Evolutionary conservation across 768 basidiomycete genomes (phyloP).

Genomic region (Russula lepida): DNA sequence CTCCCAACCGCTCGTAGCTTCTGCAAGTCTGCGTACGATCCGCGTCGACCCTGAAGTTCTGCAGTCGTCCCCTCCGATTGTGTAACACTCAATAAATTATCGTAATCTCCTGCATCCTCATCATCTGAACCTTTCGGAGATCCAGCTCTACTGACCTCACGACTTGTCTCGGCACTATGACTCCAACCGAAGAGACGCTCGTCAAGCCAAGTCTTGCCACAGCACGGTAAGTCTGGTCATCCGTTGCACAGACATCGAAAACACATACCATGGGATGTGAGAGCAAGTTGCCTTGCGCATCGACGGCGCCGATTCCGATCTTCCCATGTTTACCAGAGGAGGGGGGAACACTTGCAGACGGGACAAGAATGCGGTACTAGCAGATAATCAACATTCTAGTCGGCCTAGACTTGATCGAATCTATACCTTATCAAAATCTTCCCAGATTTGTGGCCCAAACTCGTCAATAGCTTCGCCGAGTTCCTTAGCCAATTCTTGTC

Average conservation of each 20-base stretch:
- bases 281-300: slow-evolving; percentile 72
- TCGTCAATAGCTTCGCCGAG: slow-evolving; percentile 76
- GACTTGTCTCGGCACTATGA: slow-evolving; percentile 47
- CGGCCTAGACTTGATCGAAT: background rate
- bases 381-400: background rate
- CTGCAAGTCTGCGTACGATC: slow-evolving; percentile 76
- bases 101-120: slow-evolving; percentile 86
- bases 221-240: background rate
- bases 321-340: slow-evolving; percentile 71
- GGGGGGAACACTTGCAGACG: slow-evolving; percentile 77
- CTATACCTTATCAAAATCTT: slow-evolving; percentile 74
- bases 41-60: slow-evolving; percentile 41
- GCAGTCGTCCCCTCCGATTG: slow-evolving; percentile 1
- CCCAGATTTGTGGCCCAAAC: slow-evolving; percentile 79
- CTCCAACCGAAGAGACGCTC: slow-evolving; percentile 90
- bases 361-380: slow-evolving; percentile 56
- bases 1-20: slow-evolving; percentile 37
- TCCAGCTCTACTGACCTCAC: slow-evolving; percentile 52
- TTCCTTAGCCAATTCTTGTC: slow-evolving; percentile 70
- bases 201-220: slow-evolving; percentile 67
- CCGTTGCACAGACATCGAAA: slow-evolving; percentile 2
- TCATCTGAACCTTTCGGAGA: slow-evolving; percentile 78
- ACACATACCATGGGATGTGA: slow-evolving; percentile 74
- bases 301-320: slow-evolving; percentile 65
- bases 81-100: slow-evolving; percentile 58